Percentiles rank a stretch among this genome's conserved stretches.
phyloP scores from a whole-genome alignment of 352 stramenopile species.

The Globisporangium canariense region DNA sequence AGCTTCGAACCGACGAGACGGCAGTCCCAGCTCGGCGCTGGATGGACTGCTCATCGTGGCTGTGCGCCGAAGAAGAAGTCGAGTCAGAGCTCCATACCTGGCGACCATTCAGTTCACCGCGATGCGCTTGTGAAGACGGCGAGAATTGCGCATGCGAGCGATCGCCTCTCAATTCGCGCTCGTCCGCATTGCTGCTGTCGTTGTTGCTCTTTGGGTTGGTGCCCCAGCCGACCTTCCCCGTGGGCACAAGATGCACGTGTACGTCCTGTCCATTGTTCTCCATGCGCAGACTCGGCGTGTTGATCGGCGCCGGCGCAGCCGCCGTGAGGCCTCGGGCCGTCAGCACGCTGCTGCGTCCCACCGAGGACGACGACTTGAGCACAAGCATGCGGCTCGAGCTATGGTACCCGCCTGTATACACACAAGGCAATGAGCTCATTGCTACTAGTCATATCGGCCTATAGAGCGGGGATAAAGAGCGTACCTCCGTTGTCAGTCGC shows the following conservation, averaged over 20 bases:
- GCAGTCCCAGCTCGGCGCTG: not conserved
- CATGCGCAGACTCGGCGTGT: conserved; percentile 71
- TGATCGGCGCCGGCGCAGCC: conserved; percentile 62
- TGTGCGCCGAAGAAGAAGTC: not conserved
- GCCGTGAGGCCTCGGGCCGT: conserved; percentile 15
- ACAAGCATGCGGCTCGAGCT: conserved; percentile 48
- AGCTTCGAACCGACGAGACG: not conserved
- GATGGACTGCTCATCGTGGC: not conserved
- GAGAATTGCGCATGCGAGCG: not conserved
- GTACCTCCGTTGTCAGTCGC: conserved; percentile 26
- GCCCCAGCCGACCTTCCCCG: conserved; percentile 35
- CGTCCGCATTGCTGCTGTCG: not conserved
- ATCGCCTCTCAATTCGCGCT: not conserved
- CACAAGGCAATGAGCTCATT: not conserved
- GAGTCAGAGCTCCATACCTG: not conserved
- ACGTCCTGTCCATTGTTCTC: conserved; percentile 48
- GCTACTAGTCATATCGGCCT: not conserved
- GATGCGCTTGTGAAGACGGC: not conserved
- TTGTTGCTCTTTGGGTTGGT: conserved; percentile 11
- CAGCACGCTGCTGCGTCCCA: conserved; percentile 6
- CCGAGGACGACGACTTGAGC: conserved; percentile 25
- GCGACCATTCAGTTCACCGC: not conserved
- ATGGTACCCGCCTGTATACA: conserved; percentile 15
- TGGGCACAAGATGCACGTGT: conserved; percentile 35
- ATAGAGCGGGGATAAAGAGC: not conserved